Evolutionary conservation across 768 basidiomycete genomes (phyloP).

Genomic region (Rhizopogon vesiculosus): DNA sequence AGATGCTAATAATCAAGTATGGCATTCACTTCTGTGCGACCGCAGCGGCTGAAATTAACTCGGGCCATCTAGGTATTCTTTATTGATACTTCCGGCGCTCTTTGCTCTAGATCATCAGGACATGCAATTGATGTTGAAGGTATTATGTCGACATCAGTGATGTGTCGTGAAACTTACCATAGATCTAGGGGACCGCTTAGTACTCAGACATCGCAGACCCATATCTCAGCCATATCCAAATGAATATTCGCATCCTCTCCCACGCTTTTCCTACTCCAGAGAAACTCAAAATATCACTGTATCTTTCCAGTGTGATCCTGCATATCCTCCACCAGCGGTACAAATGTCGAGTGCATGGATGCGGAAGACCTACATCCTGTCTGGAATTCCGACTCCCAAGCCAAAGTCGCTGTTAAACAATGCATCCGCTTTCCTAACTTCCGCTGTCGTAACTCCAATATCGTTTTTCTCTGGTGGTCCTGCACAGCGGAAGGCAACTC

Average conservation of each 20-base stretch:
- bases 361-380: slow-evolving; percentile 55
- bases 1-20: slow-evolving; percentile 69
- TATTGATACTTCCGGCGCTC: slow-evolving; percentile 68
- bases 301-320: slow-evolving; percentile 58
- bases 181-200: slow-evolving; percentile 53
- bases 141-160: slow-evolving; percentile 20
- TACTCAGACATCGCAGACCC: slow-evolving; percentile 74
- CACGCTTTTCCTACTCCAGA: slow-evolving; percentile 57
- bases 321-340: slow-evolving; percentile 41
- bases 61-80: slow-evolving; percentile 63
- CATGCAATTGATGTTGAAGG: slow-evolving; percentile 82
- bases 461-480: slow-evolving; percentile 42
- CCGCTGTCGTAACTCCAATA: slow-evolving; percentile 56
- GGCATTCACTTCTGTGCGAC: slow-evolving; percentile 4
- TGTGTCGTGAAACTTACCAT: slow-evolving; percentile 5
- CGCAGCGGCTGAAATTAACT: not conserved
- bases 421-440: slow-evolving; percentile 61
- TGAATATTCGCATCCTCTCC: slow-evolving; percentile 69
- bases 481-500: slow-evolving; percentile 39
- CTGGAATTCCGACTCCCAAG: slow-evolving; percentile 61
- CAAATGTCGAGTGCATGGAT: slow-evolving; percentile 46
- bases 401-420: slow-evolving; percentile 69
- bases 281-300: slow-evolving; percentile 56
- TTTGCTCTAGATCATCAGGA: slow-evolving; percentile 76
- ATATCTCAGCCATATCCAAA: slow-evolving; percentile 77